These are phyloP conservation scores for Teunomyces aglyptinius DNA, from an alignment of 805 yeast species.

Conservation along the genomic window DNA sequence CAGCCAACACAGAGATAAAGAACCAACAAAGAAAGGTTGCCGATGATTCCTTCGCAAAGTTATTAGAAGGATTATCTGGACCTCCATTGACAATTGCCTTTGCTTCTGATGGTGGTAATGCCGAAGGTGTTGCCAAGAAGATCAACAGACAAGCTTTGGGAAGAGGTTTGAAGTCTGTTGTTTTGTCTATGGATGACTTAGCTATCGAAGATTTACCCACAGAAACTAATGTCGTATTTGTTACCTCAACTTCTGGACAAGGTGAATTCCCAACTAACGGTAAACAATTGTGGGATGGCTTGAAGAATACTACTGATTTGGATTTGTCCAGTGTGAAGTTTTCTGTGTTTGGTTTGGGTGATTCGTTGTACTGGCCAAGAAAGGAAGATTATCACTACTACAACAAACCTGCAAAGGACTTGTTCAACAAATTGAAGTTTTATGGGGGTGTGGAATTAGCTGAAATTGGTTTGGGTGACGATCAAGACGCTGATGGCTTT, in stretches of 20 bases:
- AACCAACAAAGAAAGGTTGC: constrained; percentile 64
- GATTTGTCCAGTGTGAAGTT: constrained; percentile 59
- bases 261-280: constrained; percentile 88
- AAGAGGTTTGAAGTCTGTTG: constrained; percentile 70
- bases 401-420: constrained; percentile 84
- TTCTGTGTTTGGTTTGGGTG: constrained; percentile 77
- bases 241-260: constrained; percentile 79
- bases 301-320: constrained; percentile 58
- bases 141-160: constrained; percentile 75
- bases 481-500: constrained; percentile 95
- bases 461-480: constrained; percentile 89
- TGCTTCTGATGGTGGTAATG: constrained; percentile 93
- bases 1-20: constrained; percentile 58
- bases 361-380: constrained; percentile 93
- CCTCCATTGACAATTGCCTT: constrained; percentile 85
- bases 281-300: constrained; percentile 69
- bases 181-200: constrained; percentile 67
- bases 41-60: constrained; percentile 69
- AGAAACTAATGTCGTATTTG: constrained; percentile 66
- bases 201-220: constrained; percentile 70
- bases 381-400: constrained; percentile 92
- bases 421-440: constrained; percentile 59
- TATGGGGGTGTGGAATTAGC: constrained; percentile 74
- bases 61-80: constrained; percentile 85
- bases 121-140: constrained; percentile 76